Percentiles rank a stretch among this genome's conserved stretches.
Conservation (phyloP, 1,284 basidiomycete species). For the Fomitopsis palustris region DNA sequence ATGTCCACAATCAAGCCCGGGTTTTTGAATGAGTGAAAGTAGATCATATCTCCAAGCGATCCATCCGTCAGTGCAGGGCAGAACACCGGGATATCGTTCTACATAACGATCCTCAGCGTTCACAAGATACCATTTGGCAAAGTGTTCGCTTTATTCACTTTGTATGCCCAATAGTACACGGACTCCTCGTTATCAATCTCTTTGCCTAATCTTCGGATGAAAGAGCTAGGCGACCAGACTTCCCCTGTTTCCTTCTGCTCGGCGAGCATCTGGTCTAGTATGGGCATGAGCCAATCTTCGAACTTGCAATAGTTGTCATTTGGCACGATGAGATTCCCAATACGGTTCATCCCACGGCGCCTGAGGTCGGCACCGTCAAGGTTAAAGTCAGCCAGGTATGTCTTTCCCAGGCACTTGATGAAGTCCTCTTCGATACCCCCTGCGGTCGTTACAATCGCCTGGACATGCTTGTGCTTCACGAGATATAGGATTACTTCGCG, state of each 20-base stretch:
- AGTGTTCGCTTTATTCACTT: slow-evolving; percentile 56
- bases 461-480: slow-evolving; percentile 90
- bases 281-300: slow-evolving; percentile 97
- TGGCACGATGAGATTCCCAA: slow-evolving; percentile 96
- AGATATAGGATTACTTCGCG: slow-evolving; percentile 93
- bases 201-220: slow-evolving; percentile 89
- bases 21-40: slow-evolving; percentile 95
- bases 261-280: slow-evolving; percentile 86
- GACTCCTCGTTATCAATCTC: slow-evolving; percentile 97
- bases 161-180: slow-evolving; percentile 99
- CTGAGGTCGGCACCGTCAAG: slow-evolving; percentile 89
- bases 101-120: slow-evolving; percentile 27
- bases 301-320: slow-evolving; percentile 99
- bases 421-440: slow-evolving; percentile 99
- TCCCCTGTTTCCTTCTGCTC: slow-evolving; percentile 79
- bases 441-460: slow-evolving; percentile 93
- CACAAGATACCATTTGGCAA: slow-evolving; percentile 8
- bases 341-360: slow-evolving; percentile 90
- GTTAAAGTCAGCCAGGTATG: slow-evolving; percentile 92
- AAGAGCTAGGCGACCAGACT: slow-evolving; percentile 92
- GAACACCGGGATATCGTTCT: slow-evolving; percentile 99
- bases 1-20: slow-evolving; percentile 92
- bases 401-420: slow-evolving; percentile 97
- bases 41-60: slow-evolving; percentile 98
- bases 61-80: slow-evolving; percentile 98